Evolutionary conservation across 2,329 filamentous ascomycete species (phyloP), one percentile per base, ranked within the genome.

Genomic region (Paecilomyces dactylethromorphus): DNA sequence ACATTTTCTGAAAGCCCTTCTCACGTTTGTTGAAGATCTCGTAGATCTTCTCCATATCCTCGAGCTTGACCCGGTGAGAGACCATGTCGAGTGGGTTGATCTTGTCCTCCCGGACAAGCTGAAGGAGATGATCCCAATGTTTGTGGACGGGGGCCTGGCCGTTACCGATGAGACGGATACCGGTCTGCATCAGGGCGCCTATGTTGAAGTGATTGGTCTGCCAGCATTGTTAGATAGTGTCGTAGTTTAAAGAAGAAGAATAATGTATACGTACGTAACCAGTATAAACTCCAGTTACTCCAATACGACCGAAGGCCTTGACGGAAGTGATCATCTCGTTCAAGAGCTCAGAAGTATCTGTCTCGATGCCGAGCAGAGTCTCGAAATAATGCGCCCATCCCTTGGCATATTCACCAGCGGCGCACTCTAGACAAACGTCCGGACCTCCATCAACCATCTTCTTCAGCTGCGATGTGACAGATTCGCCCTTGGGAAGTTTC

Each of bases 131-230:
- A 24, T 91, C 81, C 91, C 90, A 95, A 77, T 95, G 94, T 67
- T 87, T 84, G 67, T 93, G 90, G 0, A 95, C 90, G 0, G 91
- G 91, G 1, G 84, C 84, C 69, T 87, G 85, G 3, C 85, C 84
- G 64, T 87, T 87, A 50, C 85, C 84, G 63, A 86, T 92, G 52
- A 96, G 82, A 1, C 89, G 87, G 64, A 95, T 85, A n/a, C 91
- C 91, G 32, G 89, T 86, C 76, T 95, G 86, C 91, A 95, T 95
- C 13, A 95, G 70, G 0, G 89, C 87, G 10, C 91, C 90, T 65
- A 93, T 87, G 74, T 91, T 91, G 80, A 93, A 90, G 72, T 91
- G 88, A 74, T 91, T 92, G 22, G 87, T 90, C 82, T 87, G 62
- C 1, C 11, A 51, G 10, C 56, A 64, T 65, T 18, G 35, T 55